Conservation (phyloP, 169 alveolate species). For the Babesia caballi region DNA sequence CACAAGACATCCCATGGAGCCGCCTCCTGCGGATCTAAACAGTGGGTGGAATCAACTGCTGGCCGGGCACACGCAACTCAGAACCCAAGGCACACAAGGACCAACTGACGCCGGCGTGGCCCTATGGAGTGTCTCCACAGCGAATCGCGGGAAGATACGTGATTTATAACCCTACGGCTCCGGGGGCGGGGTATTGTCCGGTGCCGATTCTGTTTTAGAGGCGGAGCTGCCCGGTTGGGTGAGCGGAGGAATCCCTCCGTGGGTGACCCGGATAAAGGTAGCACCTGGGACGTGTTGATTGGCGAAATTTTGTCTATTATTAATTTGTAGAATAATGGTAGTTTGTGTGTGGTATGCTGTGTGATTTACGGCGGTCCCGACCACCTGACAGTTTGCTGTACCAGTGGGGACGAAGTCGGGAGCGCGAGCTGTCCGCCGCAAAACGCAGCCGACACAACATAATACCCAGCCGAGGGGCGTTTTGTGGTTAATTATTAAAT, state of each 20-base stretch:
- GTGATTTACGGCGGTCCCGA: background rate
- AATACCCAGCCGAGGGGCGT: background rate
- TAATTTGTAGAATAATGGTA: too few relatives aligned
- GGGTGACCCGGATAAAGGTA: too few relatives aligned
- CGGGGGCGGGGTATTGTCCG: slow-evolving; percentile 80
- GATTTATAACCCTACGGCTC: slow-evolving; percentile 78
- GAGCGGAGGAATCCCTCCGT: background rate
- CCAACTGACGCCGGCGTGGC: slow-evolving; percentile 73
- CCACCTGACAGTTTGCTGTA: background rate
- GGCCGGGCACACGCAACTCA: background rate
- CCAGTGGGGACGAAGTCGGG: slow-evolving; percentile 46
- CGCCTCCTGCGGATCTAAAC: slow-evolving; percentile 74
- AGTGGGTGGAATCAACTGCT: background rate
- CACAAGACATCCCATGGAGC: slow-evolving; percentile 84
- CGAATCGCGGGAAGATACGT: slow-evolving; percentile 74
- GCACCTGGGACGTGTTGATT: too few relatives aligned
- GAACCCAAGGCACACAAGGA: slow-evolving; percentile 72
- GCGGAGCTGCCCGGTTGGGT: background rate
- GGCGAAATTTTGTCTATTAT: too few relatives aligned
- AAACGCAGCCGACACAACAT: background rate
- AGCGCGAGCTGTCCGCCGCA: background rate
- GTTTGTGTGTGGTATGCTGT: too few relatives aligned
- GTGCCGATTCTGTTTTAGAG: slow-evolving; percentile 75
- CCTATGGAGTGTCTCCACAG: slow-evolving; percentile 77
- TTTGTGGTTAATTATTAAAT: background rate